Evolutionary conservation across 192 early-diverging fungal species (phyloP).

Genomic region (Gamsiella multidivaricata): DNA sequence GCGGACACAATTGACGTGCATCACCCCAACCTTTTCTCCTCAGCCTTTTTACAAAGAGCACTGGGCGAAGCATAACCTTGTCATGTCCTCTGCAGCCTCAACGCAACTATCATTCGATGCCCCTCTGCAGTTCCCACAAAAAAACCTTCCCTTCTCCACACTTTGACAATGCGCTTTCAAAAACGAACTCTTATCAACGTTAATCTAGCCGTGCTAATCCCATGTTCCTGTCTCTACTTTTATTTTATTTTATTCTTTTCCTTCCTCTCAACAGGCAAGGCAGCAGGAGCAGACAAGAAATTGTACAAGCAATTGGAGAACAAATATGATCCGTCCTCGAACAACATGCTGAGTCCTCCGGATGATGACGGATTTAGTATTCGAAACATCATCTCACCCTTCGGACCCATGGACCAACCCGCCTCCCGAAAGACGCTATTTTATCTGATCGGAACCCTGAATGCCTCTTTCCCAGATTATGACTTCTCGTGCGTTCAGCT

Average conservation of each 20-base stretch:
- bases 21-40: too few species aligned
- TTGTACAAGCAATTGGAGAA: constrained; percentile 87
- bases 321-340: constrained; percentile 74
- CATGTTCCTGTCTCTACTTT: neutral
- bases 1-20: neutral
- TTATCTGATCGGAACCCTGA: constrained; percentile 94
- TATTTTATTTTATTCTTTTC: too few species aligned
- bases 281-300: constrained; percentile 91
- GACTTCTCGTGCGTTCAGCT: constrained; percentile 87
- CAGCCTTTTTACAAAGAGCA: too few species aligned
- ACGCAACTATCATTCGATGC: too few species aligned
- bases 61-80: neutral
- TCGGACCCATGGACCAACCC: constrained; percentile 85
- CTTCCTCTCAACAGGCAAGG: constrained; percentile 86
- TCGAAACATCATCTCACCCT: constrained; percentile 80
- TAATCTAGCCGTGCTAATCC: too few species aligned
- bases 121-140: neutral
- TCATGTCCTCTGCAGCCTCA: neutral
- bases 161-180: neutral
- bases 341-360: constrained; percentile 63
- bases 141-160: neutral
- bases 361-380: constrained; percentile 64
- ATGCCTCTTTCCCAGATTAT: constrained; percentile 96
- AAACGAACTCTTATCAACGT: neutral
- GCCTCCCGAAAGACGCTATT: constrained; percentile 91